Conservation (phyloP, 306 rosid genomes). For the Ammopiptanthus mongolicus region DNA sequence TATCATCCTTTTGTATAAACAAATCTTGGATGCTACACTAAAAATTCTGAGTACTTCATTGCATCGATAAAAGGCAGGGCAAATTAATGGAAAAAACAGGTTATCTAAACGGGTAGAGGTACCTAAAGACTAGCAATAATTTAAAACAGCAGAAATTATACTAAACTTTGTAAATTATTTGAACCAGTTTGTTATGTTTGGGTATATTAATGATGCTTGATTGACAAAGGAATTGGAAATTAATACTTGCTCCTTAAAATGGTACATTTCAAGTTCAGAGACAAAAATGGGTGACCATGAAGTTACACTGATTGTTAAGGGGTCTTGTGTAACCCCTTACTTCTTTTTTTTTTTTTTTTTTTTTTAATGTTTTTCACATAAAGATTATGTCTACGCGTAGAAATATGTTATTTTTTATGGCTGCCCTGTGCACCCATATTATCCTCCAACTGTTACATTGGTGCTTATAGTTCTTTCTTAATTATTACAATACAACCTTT, state of each 20-base stretch:
- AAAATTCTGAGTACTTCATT: not conserved
- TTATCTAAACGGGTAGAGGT: not conserved
- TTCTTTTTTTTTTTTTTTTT: too few species aligned
- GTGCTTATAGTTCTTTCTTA: not conserved
- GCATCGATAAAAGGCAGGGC: not conserved
- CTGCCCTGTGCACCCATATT: not conserved
- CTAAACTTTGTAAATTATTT: not conserved
- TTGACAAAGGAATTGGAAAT: not conserved
- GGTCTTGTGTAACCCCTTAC: not conserved
- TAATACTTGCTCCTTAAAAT: not conserved
- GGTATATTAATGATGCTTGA: not conserved
- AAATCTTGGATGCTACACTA: not conserved
- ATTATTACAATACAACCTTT: not conserved
- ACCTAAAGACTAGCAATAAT: not conserved
- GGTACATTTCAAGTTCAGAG: not conserved
- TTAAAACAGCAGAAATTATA: not conserved
- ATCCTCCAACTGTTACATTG: not conserved
- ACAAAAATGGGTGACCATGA: not conserved
- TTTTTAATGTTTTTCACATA: not conserved
- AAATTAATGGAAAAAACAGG: not conserved
- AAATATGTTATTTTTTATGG: not conserved
- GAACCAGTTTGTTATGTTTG: not conserved
- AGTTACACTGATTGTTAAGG: not conserved
- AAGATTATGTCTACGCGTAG: not conserved
- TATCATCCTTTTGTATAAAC: not conserved